Percentiles rank a stretch among this genome's conserved stretches.
Evolutionary conservation across 2,329 filamentous ascomycete genomes (phyloP).

Genomic region (Cercospora sp.): DNA sequence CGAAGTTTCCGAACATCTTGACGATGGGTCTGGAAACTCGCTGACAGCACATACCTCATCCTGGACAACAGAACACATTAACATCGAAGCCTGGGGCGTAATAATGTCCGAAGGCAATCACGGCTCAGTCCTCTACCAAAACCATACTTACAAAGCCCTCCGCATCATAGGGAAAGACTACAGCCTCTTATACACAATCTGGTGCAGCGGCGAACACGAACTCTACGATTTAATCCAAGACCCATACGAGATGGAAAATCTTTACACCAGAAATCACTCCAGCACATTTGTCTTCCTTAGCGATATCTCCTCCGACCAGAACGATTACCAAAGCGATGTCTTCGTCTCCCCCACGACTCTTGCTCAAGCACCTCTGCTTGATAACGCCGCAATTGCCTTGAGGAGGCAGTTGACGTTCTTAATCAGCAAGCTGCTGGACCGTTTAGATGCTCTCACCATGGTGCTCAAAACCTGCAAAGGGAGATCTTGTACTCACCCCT

Average conservation of each 20-base stretch:
- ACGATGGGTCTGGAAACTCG: not conserved
- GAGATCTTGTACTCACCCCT: conserved; percentile 22
- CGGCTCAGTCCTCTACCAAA: conserved; percentile 31
- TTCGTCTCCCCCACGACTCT: not conserved
- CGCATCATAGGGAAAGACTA: conserved; percentile 45
- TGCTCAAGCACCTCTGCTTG: not conserved
- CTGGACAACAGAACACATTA: conserved; percentile 39
- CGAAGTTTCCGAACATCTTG: not conserved
- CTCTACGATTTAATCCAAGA: conserved; percentile 55
- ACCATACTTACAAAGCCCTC: conserved; percentile 39
- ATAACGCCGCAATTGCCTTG: not conserved
- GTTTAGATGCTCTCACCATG: conserved; percentile 26
- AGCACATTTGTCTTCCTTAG: not conserved
- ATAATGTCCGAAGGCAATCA: conserved; percentile 38
- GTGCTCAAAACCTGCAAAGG: conserved; percentile 26
- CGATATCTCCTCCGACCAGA: not conserved
- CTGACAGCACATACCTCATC: not conserved
- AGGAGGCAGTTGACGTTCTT: no score
- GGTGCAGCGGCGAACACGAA: conserved; percentile 68
- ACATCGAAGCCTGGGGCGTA: conserved; percentile 46
- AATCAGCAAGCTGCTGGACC: conserved; percentile 14
- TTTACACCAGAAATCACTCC: conserved; percentile 8
- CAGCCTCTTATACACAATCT: conserved; percentile 65
- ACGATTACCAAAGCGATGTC: not conserved
- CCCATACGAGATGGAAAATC: conserved; percentile 30